These are phyloP conservation scores for Colletotrichum falcatum DNA, from an alignment of 2,329 filamentous ascomycete genomes.

Conservation along the genomic window DNA sequence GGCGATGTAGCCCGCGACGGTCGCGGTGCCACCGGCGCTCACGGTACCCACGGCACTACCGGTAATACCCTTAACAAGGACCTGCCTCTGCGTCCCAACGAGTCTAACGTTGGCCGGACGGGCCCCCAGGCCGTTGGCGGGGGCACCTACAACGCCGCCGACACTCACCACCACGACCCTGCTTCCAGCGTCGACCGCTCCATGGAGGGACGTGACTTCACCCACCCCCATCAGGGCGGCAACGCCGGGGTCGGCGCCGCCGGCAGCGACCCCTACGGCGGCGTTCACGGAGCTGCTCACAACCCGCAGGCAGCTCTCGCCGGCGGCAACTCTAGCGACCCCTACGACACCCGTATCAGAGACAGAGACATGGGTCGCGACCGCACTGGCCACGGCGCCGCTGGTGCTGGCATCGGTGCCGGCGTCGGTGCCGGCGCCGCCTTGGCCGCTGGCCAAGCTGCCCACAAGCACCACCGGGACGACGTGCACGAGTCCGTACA, in stretches of 20 bases:
- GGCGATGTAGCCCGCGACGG: slow-evolving; percentile 31
- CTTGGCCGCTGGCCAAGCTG: slow-evolving; percentile 20
- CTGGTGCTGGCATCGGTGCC: slow-evolving; percentile 30
- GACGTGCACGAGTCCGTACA: slow-evolving; percentile 30
- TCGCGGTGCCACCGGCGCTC: background rate
- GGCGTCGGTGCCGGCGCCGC: slow-evolving; percentile 26
- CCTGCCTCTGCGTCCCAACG: slow-evolving; percentile 35
- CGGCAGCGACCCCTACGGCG: slow-evolving; percentile 26
- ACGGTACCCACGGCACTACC: background rate
- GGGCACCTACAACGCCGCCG: slow-evolving; percentile 31
- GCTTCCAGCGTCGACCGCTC: slow-evolving; percentile 31
- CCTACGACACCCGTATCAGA: slow-evolving; percentile 37
- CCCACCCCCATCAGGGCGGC: slow-evolving; percentile 30
- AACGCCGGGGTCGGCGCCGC: slow-evolving; percentile 13
- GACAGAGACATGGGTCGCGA: slow-evolving; percentile 40
- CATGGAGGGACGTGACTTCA: slow-evolving; percentile 33
- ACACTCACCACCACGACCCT: slow-evolving; percentile 29
- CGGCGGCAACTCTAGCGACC: slow-evolving; percentile 23
- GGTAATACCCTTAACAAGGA: slow-evolving; percentile 33
- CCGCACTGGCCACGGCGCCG: slow-evolving; percentile 28
- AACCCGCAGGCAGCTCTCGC: slow-evolving; percentile 30
- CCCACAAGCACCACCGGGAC: slow-evolving; percentile 34
- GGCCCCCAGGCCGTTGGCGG: slow-evolving; percentile 24
- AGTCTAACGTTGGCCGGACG: background rate
- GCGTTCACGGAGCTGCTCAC: slow-evolving; percentile 6